Base-by-base conservation (phyloP, 139 green algal species). In the Prasinococcaceae sp. region DNA sequence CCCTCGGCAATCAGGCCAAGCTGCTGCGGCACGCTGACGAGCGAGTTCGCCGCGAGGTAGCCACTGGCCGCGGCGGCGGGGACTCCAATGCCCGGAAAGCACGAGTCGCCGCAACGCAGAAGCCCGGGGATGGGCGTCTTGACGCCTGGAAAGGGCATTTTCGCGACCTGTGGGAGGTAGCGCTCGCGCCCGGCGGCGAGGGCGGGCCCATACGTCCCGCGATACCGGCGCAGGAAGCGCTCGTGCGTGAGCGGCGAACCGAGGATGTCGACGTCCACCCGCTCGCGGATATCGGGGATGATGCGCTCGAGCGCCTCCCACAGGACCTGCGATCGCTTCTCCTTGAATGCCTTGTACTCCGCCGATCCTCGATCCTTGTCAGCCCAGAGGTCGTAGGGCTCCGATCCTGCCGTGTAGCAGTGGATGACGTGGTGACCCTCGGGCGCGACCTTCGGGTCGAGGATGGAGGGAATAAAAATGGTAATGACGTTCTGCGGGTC, bases 21-120 rank as follows among this genome's bases (percentile, higher is more conserved):
- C 23, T 61, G 53, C 27, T 61, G 39, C 2, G 16, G 16, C 6
- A 61, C n/a, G 19, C 40, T 39, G 8, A 41, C 53, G 42, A 61
- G 40, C 53, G 53, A 53, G 17, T 52, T 39, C 12, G 55, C 83
- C 3, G 64, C 63, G 29, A 93, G 84, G 53, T 82, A 75, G 29
- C 81, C 80, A 38, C 66, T 76, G 25, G 81, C 84, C 20, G 83
- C 84, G 25, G 79, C 84, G 22, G 84, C 84, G 4, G 88, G 88
- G 23, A 96, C 79, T 16, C 88, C 88, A 46, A 96, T 94, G 23
- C 88, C 87, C 0, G 88, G 87, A 66, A 87, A 84, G 26, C 68
- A 79, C 5, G 59, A 81, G 69, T 95, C 87, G 1, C 86, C 86
- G 43, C 67, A 75, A 20, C 43, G 44, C 58, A 86, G 50, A 14